Percentiles rank a stretch among this genome's conserved stretches.
Evolutionary conservation across 2,329 filamentous ascomycete species (phyloP).

Genomic region (Ophiocordyceps camponoti-rufipedis): DNA sequence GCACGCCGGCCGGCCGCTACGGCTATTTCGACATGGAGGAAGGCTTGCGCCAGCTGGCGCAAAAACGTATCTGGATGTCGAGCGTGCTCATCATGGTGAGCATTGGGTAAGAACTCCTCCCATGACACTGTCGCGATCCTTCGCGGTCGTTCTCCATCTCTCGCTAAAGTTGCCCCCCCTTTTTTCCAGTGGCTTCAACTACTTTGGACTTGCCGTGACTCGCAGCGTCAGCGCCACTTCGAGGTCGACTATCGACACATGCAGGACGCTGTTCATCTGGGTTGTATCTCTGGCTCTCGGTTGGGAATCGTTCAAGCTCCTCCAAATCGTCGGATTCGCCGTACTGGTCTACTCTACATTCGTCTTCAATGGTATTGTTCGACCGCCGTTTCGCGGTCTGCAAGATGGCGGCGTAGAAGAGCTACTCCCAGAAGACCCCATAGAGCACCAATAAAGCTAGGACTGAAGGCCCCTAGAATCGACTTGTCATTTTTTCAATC

Average conservation of each 20-base stretch:
- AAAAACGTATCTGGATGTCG: slow-evolving; percentile 50
- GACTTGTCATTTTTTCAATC: too few relatives aligned
- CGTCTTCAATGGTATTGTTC: slow-evolving; percentile 86
- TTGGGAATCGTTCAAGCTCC: slow-evolving; percentile 96
- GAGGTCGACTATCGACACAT: slow-evolving; percentile 91
- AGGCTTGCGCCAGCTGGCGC: slow-evolving; percentile 64
- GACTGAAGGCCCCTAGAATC: too few relatives aligned
- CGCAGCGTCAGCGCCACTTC: slow-evolving; percentile 79
- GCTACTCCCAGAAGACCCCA: slow-evolving; percentile 64
- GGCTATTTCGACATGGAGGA: slow-evolving; percentile 86
- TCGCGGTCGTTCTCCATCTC: neutral
- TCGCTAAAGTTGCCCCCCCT: neutral
- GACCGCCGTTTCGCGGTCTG: slow-evolving; percentile 58
- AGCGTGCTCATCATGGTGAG: slow-evolving; percentile 92
- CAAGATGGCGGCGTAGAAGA: slow-evolving; percentile 37
- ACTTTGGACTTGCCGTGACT: slow-evolving; percentile 91
- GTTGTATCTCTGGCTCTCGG: slow-evolving; percentile 79
- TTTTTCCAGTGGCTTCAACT: slow-evolving; percentile 71
- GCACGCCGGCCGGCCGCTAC: slow-evolving; percentile 51
- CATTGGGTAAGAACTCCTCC: slow-evolving; percentile 49
- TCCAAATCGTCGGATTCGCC: slow-evolving; percentile 78
- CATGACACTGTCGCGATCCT: neutral
- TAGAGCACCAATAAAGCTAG: slow-evolving; percentile 39
- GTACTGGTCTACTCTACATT: slow-evolving; percentile 93
- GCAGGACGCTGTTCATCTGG: slow-evolving; percentile 96